phyloP scores from a whole-genome alignment of 2,329 filamentous ascomycete genomes.

The Esteya vermicola region DNA sequence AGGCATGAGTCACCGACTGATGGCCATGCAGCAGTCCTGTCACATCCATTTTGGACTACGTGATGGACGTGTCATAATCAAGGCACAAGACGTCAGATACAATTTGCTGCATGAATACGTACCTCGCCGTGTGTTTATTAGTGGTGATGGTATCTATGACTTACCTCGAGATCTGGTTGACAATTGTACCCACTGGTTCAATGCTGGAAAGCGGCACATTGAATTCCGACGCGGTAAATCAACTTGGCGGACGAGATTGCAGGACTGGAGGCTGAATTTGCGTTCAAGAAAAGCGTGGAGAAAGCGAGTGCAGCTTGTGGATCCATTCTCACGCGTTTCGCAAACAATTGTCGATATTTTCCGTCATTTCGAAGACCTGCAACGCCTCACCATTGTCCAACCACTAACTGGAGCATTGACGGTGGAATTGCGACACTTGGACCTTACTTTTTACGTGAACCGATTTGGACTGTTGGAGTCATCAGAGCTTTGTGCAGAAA shows the following conservation, averaged over 20 bases:
- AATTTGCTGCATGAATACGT: constrained; percentile 3
- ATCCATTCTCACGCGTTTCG: constrained; percentile 29
- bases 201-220: constrained; percentile 20
- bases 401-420: constrained; percentile 18
- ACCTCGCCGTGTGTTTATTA: constrained; percentile 4
- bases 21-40: constrained; percentile 22
- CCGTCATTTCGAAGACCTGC: constrained; percentile 28
- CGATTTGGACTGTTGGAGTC: constrained; percentile 25
- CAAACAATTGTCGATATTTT: constrained; percentile 29
- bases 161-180: constrained; percentile 35
- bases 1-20: constrained; percentile 35
- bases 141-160: constrained; percentile 25
- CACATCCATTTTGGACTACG: constrained; percentile 41
- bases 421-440: constrained; percentile 36
- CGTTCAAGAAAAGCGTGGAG: constrained; percentile 1
- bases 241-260: constrained; percentile 14
- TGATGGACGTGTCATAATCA: constrained; percentile 23
- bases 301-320: constrained; percentile 27
- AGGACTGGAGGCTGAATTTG: constrained; percentile 23
- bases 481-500: constrained; percentile 30
- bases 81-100: not conserved
- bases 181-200: constrained; percentile 45
- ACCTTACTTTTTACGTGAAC: constrained; percentile 40
- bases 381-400: constrained; percentile 31
- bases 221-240: too few relatives aligned